Conservation (phyloP, 345 rosid genomes). For the Iberis pinnata region DNA sequence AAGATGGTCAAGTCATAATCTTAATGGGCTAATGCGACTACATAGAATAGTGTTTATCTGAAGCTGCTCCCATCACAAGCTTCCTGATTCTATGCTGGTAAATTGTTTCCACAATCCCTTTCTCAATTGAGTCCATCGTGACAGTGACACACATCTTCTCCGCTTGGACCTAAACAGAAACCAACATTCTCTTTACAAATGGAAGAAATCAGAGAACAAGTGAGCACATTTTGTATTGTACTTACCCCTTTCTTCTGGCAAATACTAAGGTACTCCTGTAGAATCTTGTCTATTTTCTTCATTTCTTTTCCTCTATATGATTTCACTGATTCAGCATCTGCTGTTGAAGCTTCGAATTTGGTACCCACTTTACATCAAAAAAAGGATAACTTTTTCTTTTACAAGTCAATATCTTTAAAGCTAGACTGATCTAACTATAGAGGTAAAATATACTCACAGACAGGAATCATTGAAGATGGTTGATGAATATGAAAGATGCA, state of each 20-base stretch:
- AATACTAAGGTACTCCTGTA: slow-evolving; percentile 45
- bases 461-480: slow-evolving; percentile 53
- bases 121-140: slow-evolving; percentile 48
- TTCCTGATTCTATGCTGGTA: slow-evolving; percentile 42
- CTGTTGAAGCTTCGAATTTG: slow-evolving; percentile 44
- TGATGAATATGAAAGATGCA: slow-evolving; percentile 63
- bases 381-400: not conserved
- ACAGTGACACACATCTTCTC: slow-evolving; percentile 43
- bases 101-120: slow-evolving; percentile 59
- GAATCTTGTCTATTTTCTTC: slow-evolving; percentile 33
- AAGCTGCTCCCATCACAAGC: slow-evolving; percentile 88
- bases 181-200: slow-evolving; percentile 6
- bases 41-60: slow-evolving; percentile 48
- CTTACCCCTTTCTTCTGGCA: slow-evolving; percentile 59
- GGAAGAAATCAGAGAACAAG: not conserved
- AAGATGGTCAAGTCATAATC: not conserved
- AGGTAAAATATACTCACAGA: slow-evolving; percentile 38
- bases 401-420: slow-evolving; percentile 10
- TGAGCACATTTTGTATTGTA: not conserved
- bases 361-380: slow-evolving; percentile 53
- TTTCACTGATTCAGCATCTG: slow-evolving; percentile 45
- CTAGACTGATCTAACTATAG: not conserved
- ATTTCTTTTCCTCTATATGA: slow-evolving; percentile 51
- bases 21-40: not conserved
- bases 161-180: slow-evolving; percentile 45